A percentile compares a stretch with the other conserved stretches of the same genome.
These are phyloP conservation scores for Talaromyces liani DNA, from an alignment of 495 filamentous ascomycete genomes.

Conservation along the genomic window DNA sequence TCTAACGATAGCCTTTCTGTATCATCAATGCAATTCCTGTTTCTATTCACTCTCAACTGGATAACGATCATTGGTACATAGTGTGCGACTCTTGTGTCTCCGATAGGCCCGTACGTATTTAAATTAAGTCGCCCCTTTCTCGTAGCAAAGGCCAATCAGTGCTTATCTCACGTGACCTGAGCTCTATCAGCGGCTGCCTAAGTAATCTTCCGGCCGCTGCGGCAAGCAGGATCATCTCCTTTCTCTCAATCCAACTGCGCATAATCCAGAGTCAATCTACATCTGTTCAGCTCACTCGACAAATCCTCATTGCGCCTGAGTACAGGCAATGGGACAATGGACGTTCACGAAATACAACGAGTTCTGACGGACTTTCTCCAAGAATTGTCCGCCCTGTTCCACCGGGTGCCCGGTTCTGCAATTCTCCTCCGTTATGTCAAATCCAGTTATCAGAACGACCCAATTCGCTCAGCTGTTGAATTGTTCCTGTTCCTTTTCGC, in stretches of 20 bases:
- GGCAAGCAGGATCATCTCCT: neutral
- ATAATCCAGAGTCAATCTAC: neutral
- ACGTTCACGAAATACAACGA: constrained; percentile 70
- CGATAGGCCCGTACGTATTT: neutral
- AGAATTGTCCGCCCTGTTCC: constrained; percentile 64
- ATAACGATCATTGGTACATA: neutral
- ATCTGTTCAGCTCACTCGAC: neutral
- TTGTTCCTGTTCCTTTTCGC: constrained; percentile 93
- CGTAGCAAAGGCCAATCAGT: neutral
- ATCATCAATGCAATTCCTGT: constrained; percentile 3
- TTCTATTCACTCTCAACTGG: constrained; percentile 1
- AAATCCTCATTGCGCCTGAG: neutral
- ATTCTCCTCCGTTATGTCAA: constrained; percentile 93
- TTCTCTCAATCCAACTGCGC: neutral
- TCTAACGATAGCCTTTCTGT: constrained; percentile 13
- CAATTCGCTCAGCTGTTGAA: constrained; percentile 86
- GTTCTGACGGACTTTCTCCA: constrained; percentile 59
- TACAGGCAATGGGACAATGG: constrained; percentile 46
- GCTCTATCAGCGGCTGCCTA: neutral
- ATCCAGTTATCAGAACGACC: constrained; percentile 96
- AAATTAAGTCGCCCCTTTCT: neutral
- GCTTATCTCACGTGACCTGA: neutral
- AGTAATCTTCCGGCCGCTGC: neutral
- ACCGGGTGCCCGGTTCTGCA: constrained; percentile 84
- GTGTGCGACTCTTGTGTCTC: neutral